These are phyloP conservation scores for Phytophthora pseudosyringae DNA, from an alignment of 352 stramenopile genomes.

Conservation along the genomic window DNA sequence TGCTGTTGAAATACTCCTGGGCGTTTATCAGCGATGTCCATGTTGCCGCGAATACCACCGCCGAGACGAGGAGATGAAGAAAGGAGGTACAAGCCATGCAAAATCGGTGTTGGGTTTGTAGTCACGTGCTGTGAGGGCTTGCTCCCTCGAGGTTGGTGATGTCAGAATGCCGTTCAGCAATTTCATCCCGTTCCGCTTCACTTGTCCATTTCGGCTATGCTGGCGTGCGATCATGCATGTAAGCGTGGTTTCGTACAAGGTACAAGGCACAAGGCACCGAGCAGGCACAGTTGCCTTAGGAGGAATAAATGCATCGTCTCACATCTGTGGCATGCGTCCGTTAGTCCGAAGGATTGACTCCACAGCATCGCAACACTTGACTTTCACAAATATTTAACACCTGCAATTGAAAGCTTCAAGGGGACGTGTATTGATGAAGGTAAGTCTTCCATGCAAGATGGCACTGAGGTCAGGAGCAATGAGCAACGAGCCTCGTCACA, in stretches of 20 bases:
- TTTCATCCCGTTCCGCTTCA: not conserved
- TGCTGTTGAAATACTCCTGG: slow-evolving; percentile 14
- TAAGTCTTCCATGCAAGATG: not conserved
- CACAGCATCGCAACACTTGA: too few relatives aligned
- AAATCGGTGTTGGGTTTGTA: not conserved
- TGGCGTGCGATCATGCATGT: too few relatives aligned
- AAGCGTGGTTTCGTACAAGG: too few relatives aligned
- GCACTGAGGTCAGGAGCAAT: not conserved
- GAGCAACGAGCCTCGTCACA: not conserved
- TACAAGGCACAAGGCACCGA: too few relatives aligned
- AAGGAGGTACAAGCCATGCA: slow-evolving; percentile 6
- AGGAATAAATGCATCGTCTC: not conserved
- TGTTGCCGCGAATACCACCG: slow-evolving; percentile 5
- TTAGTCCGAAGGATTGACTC: not conserved
- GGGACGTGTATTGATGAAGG: not conserved
- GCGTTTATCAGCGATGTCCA: not conserved
- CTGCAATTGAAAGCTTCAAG: too few relatives aligned
- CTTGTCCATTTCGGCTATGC: not conserved
- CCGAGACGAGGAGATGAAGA: not conserved
- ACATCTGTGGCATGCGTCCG: not conserved
- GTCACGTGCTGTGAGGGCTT: slow-evolving; percentile 1
- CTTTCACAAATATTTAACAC: too few relatives aligned
- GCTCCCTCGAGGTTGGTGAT: slow-evolving; percentile 3
- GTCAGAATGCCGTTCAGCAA: slow-evolving; percentile 12
- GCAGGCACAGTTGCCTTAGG: too few relatives aligned